These are phyloP conservation scores for Yarrowia sp. DNA, from an alignment of 805 yeast genomes.

Conservation along the genomic window DNA sequence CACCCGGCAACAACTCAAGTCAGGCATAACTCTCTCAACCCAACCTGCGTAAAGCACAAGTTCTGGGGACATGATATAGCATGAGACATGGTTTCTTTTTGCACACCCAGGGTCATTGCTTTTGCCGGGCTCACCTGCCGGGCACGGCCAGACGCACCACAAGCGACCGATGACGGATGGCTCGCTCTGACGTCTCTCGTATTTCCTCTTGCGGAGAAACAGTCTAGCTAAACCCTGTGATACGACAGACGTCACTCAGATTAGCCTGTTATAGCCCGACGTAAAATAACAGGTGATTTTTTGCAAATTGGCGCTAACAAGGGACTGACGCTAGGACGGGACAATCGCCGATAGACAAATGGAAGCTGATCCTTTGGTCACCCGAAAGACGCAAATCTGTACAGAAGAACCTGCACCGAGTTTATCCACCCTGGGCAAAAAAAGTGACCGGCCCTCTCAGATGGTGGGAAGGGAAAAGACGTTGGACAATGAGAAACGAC, in stretches of 20 bases:
- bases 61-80: neutral
- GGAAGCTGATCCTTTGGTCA: too few relatives aligned
- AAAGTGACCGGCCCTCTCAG: too few relatives aligned
- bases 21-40: neutral
- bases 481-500: neutral
- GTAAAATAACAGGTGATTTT: neutral
- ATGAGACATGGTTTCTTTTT: conserved; percentile 20
- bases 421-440: neutral
- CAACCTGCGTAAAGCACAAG: neutral
- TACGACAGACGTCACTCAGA: conserved; percentile 4
- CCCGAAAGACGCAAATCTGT: neutral
- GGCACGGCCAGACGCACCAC: conserved; percentile 1
- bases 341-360: neutral
- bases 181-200: neutral
- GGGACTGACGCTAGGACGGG: too few relatives aligned
- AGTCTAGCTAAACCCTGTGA: neutral
- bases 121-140: conserved; percentile 30
- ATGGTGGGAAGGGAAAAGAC: neutral
- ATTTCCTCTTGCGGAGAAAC: conserved; percentile 2
- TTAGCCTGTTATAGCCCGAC: neutral
- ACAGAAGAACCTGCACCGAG: conserved; percentile 1
- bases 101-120: neutral
- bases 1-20: too few relatives aligned
- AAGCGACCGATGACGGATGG: neutral
- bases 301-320: too few relatives aligned